phyloP scores from a whole-genome alignment of 2,329 filamentous ascomycete species.

The Scytalidium lignicola region DNA sequence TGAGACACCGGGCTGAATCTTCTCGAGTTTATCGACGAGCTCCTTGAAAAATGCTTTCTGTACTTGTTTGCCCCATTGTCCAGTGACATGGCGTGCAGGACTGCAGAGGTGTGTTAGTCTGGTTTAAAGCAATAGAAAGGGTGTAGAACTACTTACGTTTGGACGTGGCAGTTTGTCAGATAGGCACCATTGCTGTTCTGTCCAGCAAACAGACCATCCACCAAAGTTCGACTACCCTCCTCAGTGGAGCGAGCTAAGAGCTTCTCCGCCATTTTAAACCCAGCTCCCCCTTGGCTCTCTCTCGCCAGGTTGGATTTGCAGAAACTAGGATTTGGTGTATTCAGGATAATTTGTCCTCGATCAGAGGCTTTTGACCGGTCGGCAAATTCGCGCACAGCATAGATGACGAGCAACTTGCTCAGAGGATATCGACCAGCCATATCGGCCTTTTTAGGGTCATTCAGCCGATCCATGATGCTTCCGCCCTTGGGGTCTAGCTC shows the following conservation, averaged over 20 bases:
- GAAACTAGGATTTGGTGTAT: background rate
- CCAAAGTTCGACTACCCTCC: slow-evolving; percentile 18
- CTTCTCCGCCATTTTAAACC: background rate
- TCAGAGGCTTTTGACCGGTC: background rate
- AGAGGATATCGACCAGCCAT: slow-evolving; percentile 8
- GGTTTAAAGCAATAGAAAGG: too few relatives aligned
- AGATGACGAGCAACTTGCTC: slow-evolving; percentile 8
- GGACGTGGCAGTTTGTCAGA: slow-evolving; percentile 12
- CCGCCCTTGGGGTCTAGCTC: slow-evolving; percentile 8
- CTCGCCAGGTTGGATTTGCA: background rate
- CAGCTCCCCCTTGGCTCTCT: background rate
- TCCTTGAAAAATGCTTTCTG: slow-evolving; percentile 34
- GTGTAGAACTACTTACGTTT: too few relatives aligned
- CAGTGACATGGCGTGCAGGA: slow-evolving; percentile 16
- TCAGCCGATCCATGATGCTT: slow-evolving; percentile 9
- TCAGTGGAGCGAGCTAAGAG: background rate
- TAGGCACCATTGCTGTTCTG: slow-evolving; percentile 21
- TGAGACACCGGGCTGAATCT: slow-evolving; percentile 28
- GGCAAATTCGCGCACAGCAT: slow-evolving; percentile 1
- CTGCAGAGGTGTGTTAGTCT: background rate
- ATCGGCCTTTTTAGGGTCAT: slow-evolving; percentile 2
- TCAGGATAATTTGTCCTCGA: background rate
- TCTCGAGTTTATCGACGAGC: slow-evolving; percentile 34
- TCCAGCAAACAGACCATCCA: slow-evolving; percentile 17
- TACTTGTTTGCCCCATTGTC: slow-evolving; percentile 28